These are phyloP conservation scores for Lactarius pseudohatsudake DNA, from an alignment of 768 basidiomycete species.

Conservation along the genomic window DNA sequence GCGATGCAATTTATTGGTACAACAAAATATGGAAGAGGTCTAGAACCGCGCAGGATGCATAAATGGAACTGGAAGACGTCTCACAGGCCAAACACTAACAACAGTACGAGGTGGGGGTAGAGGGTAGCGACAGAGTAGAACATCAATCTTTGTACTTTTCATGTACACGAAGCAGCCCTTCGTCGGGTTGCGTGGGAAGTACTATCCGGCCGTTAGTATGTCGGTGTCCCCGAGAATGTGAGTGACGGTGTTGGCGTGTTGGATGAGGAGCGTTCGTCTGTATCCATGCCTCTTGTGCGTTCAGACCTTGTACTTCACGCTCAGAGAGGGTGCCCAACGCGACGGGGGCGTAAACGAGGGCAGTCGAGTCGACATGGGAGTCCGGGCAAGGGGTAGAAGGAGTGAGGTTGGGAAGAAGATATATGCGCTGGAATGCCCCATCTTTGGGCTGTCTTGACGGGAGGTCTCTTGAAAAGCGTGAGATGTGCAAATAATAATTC, in stretches of 20 bases:
- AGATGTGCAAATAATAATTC: constrained; percentile 58
- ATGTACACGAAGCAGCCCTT: constrained; percentile 44
- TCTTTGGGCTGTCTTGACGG: constrained; percentile 28
- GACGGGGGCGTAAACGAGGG: constrained; percentile 70
- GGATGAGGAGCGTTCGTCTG: constrained; percentile 30
- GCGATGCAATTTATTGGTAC: constrained; percentile 24
- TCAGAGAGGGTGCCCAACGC: constrained; percentile 55
- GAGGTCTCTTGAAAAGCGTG: constrained; percentile 41
- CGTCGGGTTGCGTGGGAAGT: constrained; percentile 46
- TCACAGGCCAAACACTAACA: not conserved
- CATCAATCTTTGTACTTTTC: constrained; percentile 28
- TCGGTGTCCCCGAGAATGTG: constrained; percentile 30
- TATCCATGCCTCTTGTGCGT: constrained; percentile 69
- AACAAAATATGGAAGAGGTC: constrained; percentile 12
- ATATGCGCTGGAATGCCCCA: constrained; percentile 55
- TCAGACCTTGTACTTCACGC: constrained; percentile 48
- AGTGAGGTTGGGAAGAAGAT: constrained; percentile 51
- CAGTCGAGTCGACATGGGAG: constrained; percentile 6
- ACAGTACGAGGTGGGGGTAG: not conserved
- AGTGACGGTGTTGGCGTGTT: constrained; percentile 33
- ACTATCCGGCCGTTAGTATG: constrained; percentile 29
- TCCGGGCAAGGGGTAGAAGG: constrained; percentile 32
- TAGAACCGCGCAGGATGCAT: not conserved
- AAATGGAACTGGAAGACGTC: not conserved
- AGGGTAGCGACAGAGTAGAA: not conserved